phyloP scores from a whole-genome alignment of 345 rosid genomes.

The Anacardium occidentale region DNA sequence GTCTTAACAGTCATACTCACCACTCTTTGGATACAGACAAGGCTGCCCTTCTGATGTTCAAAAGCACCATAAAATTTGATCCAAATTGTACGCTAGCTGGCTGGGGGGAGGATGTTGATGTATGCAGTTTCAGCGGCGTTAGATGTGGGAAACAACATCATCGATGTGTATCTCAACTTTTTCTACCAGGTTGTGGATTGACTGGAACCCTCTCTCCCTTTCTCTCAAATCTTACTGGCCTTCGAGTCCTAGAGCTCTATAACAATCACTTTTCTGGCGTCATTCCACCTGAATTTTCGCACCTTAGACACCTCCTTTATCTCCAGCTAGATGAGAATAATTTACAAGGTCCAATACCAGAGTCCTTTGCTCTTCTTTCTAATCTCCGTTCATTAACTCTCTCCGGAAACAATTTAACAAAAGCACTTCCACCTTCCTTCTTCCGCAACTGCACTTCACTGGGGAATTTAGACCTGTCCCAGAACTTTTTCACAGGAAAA shows the following conservation, averaged over 20 bases:
- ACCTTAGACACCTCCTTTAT: constrained; percentile 28
- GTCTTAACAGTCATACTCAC: constrained; percentile 13
- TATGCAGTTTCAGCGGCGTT: constrained; percentile 47
- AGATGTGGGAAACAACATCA: constrained; percentile 31
- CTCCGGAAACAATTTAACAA: constrained; percentile 29
- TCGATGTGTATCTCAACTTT: constrained; percentile 32
- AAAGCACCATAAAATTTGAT: constrained; percentile 27
- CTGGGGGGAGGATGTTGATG: constrained; percentile 41
- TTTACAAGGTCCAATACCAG: constrained; percentile 41
- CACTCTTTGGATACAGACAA: constrained; percentile 42
- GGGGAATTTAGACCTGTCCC: constrained; percentile 39
- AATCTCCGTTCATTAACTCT: constrained; percentile 27
- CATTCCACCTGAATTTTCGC: constrained; percentile 43
- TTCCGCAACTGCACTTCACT: constrained; percentile 47
- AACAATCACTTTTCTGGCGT: constrained; percentile 39
- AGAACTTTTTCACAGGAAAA: constrained; percentile 37
- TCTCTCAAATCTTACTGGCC: constrained; percentile 48
- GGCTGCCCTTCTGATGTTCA: constrained; percentile 50
- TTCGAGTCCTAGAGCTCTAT: constrained; percentile 28
- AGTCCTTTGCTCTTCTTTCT: constrained; percentile 31
- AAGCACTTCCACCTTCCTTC: constrained; percentile 38
- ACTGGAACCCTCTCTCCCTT: constrained; percentile 38
- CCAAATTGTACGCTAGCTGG: constrained; percentile 33
- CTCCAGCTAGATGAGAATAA: constrained; percentile 32
- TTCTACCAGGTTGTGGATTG: constrained; percentile 26